phyloP scores from a whole-genome alignment of 2,329 filamentous ascomycete genomes.

The Microsporum ferrugineum region DNA sequence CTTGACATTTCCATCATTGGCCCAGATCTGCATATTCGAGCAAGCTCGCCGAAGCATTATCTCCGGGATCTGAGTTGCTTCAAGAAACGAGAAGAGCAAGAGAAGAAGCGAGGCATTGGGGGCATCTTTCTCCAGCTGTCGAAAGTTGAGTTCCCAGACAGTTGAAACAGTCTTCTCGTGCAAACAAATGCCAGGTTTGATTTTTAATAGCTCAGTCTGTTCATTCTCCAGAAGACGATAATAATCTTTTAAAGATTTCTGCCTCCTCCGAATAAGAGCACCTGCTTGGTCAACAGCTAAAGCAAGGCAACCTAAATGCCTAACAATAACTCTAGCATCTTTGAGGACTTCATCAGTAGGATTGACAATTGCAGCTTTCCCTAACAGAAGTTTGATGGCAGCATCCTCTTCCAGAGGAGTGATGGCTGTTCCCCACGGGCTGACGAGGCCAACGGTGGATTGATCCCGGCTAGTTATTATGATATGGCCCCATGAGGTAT shows the following conservation, averaged over 20 bases:
- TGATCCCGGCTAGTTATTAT: constrained; percentile 10
- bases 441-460: constrained; percentile 2
- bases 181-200: constrained; percentile 4
- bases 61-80: constrained; percentile 10
- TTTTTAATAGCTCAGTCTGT: constrained; percentile 9
- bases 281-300: constrained; percentile 15
- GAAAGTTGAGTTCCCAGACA: constrained; percentile 14
- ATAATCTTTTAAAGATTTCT: constrained; percentile 12
- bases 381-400: constrained; percentile 11
- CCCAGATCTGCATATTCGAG: constrained; percentile 11
- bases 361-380: constrained; percentile 9
- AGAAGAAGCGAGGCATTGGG: constrained; percentile 9
- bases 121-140: constrained; percentile 10
- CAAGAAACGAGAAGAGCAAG: constrained; percentile 14
- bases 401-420: constrained; percentile 7
- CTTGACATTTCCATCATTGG: constrained; percentile 9
- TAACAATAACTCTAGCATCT: constrained; percentile 9
- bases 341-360: constrained; percentile 10
- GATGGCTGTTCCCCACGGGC: constrained; percentile 5
- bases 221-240: constrained; percentile 9
- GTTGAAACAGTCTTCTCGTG: constrained; percentile 13
- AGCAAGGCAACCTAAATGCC: constrained; percentile 12
- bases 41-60: constrained; percentile 10
- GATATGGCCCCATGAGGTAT: constrained; percentile 9
- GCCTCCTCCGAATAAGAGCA: constrained; percentile 12